phyloP scores from a whole-genome alignment of 257 asterid genomes.

The Solanum microdontum region DNA sequence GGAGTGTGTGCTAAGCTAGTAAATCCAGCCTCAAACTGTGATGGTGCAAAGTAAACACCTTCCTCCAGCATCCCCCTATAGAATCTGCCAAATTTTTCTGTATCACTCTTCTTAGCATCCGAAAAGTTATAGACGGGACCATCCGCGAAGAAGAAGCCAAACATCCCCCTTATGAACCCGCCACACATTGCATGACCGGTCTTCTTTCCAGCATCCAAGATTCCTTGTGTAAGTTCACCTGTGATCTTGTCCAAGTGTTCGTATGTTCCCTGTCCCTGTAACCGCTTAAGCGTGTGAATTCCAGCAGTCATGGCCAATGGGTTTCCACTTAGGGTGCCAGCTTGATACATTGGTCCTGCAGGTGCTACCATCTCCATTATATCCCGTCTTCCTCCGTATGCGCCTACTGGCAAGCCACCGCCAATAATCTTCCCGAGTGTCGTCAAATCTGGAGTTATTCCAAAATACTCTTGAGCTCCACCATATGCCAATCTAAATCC shows the following conservation, averaged over 20 bases:
- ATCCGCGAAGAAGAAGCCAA: slow-evolving; percentile 84
- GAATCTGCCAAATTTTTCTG: slow-evolving; percentile 68
- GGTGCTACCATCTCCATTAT: slow-evolving; percentile 99
- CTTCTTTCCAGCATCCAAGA: slow-evolving; percentile 74
- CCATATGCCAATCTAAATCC: slow-evolving; percentile 88
- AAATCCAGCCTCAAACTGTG: slow-evolving; percentile 97
- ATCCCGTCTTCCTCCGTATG: slow-evolving; percentile 93
- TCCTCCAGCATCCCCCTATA: slow-evolving; percentile 84
- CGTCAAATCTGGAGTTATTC: slow-evolving; percentile 87
- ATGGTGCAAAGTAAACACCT: slow-evolving; percentile 93
- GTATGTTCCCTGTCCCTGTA: slow-evolving; percentile 56
- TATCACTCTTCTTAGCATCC: slow-evolving; percentile 91
- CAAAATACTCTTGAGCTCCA: slow-evolving; percentile 95
- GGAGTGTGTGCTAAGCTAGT: slow-evolving; percentile 76
- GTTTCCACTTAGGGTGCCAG: slow-evolving; percentile 95
- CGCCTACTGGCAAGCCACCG: slow-evolving; percentile 97
- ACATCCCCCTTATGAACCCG: slow-evolving; percentile 84
- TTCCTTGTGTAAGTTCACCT: slow-evolving; percentile 52
- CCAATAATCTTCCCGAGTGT: slow-evolving; percentile 98
- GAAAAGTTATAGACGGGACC: slow-evolving; percentile 74
- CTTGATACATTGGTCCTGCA: slow-evolving; percentile 97
- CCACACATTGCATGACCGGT: slow-evolving; percentile 86
- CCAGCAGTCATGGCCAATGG: slow-evolving; percentile 99
- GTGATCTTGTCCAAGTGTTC: slow-evolving; percentile 72
- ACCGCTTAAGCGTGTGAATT: slow-evolving; percentile 81